Evolutionary conservation across 495 filamentous ascomycete species (phyloP).

Genomic region (Neurospora sp.): DNA sequence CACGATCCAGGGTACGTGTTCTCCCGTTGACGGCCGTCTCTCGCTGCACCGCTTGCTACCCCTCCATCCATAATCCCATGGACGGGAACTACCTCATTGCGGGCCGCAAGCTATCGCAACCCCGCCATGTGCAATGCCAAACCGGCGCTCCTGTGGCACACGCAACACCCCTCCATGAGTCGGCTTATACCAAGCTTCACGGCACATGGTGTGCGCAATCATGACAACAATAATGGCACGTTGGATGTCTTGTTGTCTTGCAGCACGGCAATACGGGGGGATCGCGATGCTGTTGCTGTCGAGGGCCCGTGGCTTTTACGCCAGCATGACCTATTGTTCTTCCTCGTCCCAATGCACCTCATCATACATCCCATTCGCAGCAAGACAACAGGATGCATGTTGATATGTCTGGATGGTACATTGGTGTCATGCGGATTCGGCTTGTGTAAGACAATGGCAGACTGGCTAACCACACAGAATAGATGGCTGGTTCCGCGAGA

Average conservation of each 20-base stretch:
- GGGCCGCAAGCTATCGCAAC: neutral
- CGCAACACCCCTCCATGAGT: neutral
- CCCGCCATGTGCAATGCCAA: neutral
- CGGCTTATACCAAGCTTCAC: neutral
- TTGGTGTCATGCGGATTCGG: neutral
- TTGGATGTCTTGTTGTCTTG: neutral
- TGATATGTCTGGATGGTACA: neutral
- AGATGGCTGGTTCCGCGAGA: slow-evolving; percentile 99
- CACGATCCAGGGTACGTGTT: slow-evolving; percentile 26
- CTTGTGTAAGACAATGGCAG: neutral
- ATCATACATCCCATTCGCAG: neutral
- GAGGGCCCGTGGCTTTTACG: neutral
- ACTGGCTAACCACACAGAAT: neutral
- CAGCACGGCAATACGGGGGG: neutral
- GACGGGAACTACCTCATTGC: neutral
- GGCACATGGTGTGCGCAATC: neutral
- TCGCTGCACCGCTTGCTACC: slow-evolving; percentile 6
- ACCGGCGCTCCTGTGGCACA: slow-evolving; percentile 6
- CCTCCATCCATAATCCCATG: slow-evolving; percentile 10
- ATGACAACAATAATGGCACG: neutral
- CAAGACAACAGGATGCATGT: neutral
- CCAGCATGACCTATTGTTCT: neutral
- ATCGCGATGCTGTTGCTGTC: slow-evolving; percentile 2
- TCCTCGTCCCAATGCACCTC: neutral
- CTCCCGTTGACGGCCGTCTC: neutral